phyloP scores from a whole-genome alignment of 1,139 yeast species.

The Scheffersomyces titani region DNA sequence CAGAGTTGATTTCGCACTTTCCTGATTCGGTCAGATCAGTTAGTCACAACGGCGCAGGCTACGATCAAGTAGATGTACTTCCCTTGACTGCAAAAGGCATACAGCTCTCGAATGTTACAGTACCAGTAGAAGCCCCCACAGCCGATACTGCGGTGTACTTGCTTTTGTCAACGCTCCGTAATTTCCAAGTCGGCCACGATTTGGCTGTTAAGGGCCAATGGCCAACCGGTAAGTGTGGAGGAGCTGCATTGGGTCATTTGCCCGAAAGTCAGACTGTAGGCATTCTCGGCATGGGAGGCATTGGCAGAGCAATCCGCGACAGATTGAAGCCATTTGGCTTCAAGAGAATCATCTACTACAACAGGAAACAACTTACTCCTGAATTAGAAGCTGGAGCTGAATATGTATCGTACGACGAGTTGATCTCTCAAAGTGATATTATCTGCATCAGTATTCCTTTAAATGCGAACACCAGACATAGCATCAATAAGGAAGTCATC shows the following conservation, averaged over 20 bases:
- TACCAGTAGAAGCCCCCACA: slow-evolving; percentile 74
- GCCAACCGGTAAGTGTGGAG: slow-evolving; percentile 24
- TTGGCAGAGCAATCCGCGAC: slow-evolving; percentile 67
- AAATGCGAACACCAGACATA: slow-evolving; percentile 57
- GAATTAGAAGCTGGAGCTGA: slow-evolving; percentile 60
- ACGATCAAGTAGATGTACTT: slow-evolving; percentile 73
- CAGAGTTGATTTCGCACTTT: slow-evolving; percentile 60
- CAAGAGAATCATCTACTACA: slow-evolving; percentile 57
- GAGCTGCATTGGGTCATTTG: slow-evolving; percentile 37
- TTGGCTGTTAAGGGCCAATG: slow-evolving; percentile 59
- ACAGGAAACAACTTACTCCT: slow-evolving; percentile 52
- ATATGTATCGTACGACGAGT: slow-evolving; percentile 58
- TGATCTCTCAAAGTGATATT: slow-evolving; percentile 55
- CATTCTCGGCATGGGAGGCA: slow-evolving; percentile 76
- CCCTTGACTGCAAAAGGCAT: slow-evolving; percentile 52
- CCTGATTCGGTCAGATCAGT: slow-evolving; percentile 66
- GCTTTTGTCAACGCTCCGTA: slow-evolving; percentile 66
- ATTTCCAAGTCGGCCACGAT: slow-evolving; percentile 53
- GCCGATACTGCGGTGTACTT: slow-evolving; percentile 78
- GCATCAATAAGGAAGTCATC: slow-evolving; percentile 53
- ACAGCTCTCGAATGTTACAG: slow-evolving; percentile 73
- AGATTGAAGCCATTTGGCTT: slow-evolving; percentile 69
- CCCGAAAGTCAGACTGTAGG: slow-evolving; percentile 67
- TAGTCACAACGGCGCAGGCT: slow-evolving; percentile 91
- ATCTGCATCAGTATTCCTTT: slow-evolving; percentile 66